Conservation (phyloP, 768 basidiomycete species). For the Rhodocollybia butyracea region DNA sequence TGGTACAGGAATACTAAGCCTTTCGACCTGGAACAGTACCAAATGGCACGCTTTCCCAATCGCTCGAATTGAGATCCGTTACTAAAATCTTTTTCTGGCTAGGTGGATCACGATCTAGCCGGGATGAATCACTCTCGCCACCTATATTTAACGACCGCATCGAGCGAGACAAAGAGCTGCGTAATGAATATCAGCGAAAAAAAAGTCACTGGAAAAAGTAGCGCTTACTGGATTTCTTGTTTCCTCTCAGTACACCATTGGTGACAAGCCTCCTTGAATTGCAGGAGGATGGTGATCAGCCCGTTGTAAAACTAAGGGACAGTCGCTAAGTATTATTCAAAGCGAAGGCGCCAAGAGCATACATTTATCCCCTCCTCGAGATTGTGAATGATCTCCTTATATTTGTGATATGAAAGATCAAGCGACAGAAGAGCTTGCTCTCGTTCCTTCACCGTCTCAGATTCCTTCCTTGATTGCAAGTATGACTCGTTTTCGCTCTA, state of each 20-base stretch:
- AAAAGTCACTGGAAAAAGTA: background rate
- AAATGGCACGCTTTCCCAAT: background rate
- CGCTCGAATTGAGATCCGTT: background rate
- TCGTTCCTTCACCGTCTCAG: slow-evolving; percentile 72
- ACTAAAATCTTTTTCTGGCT: background rate
- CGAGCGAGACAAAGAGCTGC: slow-evolving; percentile 37
- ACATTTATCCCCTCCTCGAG: slow-evolving; percentile 88
- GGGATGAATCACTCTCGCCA: background rate
- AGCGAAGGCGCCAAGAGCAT: slow-evolving; percentile 9
- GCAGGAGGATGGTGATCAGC: slow-evolving; percentile 63
- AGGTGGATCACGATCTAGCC: background rate
- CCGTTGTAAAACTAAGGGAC: slow-evolving; percentile 81
- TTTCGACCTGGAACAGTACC: background rate
- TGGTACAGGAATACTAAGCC: no score
- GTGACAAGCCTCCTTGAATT: slow-evolving; percentile 75
- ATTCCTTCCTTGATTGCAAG: slow-evolving; percentile 72
- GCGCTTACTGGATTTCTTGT: slow-evolving; percentile 69
- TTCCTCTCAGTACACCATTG: slow-evolving; percentile 71
- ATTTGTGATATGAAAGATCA: slow-evolving; percentile 84
- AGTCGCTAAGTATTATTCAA: background rate
- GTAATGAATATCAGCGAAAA: background rate
- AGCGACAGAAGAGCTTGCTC: slow-evolving; percentile 80
- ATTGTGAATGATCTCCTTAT: slow-evolving; percentile 80
- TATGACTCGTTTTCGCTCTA: slow-evolving; percentile 69
- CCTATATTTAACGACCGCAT: slow-evolving; percentile 8